Base-by-base conservation (phyloP, 2,329 filamentous ascomycete species). In the Passalora sequoiae region DNA sequence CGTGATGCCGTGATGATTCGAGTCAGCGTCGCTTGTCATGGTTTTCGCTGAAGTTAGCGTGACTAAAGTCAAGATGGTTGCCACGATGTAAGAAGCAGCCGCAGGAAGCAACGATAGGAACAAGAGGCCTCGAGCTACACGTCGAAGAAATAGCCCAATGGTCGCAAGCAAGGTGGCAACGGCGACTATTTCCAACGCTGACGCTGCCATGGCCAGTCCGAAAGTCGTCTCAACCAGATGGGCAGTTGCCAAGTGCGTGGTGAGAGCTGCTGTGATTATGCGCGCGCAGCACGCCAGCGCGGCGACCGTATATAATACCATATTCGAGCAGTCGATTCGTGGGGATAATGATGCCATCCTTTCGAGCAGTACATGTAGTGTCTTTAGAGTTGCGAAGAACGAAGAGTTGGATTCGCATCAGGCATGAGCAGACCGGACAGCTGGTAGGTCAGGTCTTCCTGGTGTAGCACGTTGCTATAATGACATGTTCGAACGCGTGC, bases 181-280 rank as follows among this genome's bases (percentile, higher is more conserved):
- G 21, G 52, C 44, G 27, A 58, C 40, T 8, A 56, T 48, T 9
- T 58, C 51, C 30, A 58, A 44, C 7, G 49, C 40, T 12, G 49
- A 53, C 29, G 53, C 54, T n/a, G 45, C 45, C 4, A 55, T 36
- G 7, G 46, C 50, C 16, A 51, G 31, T n/a, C 38, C 43, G 36
- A 53, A 49, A 15, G 47, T 38, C 6, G 44, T n/a, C n/a, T n/a
- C n/a, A n/a, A 29, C 27, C 31, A 37, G 8, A 21, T 20, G 5
- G 22, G 20, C 17, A 52, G 50, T 48, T 19, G 53, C 49, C 32
- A 58, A 41, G 13, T 42, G 44, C 3, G 47, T 48, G 21, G 47
- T 46, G 28, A 55, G 51, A 20, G 51, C 53, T 15, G 49, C 43
- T 15, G 51, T 45, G 20, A 44, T 43, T 24, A 54, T 46, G 24